Conservation (phyloP, 2,329 filamentous ascomycete genomes). For the Exophiala sp. region DNA sequence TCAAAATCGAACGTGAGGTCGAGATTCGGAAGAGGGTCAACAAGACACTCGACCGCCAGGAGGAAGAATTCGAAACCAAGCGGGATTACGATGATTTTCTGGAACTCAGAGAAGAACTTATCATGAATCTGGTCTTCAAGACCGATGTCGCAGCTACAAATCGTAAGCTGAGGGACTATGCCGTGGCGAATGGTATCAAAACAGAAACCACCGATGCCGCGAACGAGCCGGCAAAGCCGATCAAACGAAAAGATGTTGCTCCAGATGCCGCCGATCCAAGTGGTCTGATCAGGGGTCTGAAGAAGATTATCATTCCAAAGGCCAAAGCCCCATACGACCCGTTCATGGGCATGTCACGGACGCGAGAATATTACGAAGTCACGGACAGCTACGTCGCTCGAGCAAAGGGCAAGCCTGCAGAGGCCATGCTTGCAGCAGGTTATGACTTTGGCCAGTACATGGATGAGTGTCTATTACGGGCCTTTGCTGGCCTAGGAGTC, state of each 20-base stretch:
- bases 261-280: conserved; percentile 28
- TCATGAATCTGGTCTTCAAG: conserved; percentile 78
- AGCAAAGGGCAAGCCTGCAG: conserved; percentile 61
- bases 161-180: conserved; percentile 63
- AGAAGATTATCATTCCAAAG: conserved; percentile 58
- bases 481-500: conserved; percentile 83
- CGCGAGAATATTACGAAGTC: conserved; percentile 66
- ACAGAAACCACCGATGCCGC: conserved; percentile 67
- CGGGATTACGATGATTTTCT: conserved; percentile 90
- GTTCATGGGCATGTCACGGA: conserved; percentile 71
- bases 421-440: conserved; percentile 69
- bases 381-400: conserved; percentile 70
- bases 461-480: conserved; percentile 75
- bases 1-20: conserved; percentile 85
- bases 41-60: conserved; percentile 72
- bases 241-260: conserved; percentile 16
- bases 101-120: conserved; percentile 84
- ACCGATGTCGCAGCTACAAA: conserved; percentile 64
- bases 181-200: conserved; percentile 64
- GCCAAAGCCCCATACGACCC: conserved; percentile 80
- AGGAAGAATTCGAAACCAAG: conserved; percentile 87
- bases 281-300: conserved; percentile 73
- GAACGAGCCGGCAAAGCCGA: conserved; percentile 60
- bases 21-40: conserved; percentile 82
- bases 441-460: conserved; percentile 83